Percentiles rank a stretch among this genome's conserved stretches.
Conservation (phyloP, 306 rosid species). For the Leucaena leucocephala region DNA sequence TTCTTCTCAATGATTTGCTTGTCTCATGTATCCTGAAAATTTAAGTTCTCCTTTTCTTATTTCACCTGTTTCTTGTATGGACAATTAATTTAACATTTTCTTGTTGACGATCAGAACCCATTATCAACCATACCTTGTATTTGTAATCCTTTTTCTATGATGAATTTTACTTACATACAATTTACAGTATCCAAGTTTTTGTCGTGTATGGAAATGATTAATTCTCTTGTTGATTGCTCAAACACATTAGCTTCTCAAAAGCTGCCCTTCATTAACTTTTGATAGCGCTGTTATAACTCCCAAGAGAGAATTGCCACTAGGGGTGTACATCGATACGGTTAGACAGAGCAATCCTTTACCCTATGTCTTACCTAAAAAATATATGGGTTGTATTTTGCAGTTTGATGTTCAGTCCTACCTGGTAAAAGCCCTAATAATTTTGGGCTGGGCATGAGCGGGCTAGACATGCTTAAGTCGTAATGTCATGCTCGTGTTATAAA, state of each 20-base stretch:
- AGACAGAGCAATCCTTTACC: no score
- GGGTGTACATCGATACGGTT: no score
- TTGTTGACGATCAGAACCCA: background rate
- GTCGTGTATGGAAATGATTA: background rate
- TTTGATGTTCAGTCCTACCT: no score
- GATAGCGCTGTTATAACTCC: background rate
- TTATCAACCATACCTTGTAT: background rate
- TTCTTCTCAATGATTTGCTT: conserved; percentile 10
- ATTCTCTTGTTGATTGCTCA: background rate
- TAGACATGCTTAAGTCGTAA: no score
- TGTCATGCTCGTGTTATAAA: no score
- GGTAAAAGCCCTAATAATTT: no score
- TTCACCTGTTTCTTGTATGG: conserved; percentile 30
- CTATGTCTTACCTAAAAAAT: no score
- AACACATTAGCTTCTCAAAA: background rate
- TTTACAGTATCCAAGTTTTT: background rate
- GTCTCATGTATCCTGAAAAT: conserved; percentile 29
- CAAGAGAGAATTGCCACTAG: background rate
- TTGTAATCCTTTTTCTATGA: background rate
- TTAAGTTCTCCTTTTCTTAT: conserved; percentile 20
- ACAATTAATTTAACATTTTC: conserved; percentile 27
- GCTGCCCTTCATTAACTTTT: background rate
- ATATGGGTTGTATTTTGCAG: no score
- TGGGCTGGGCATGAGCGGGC: no score
- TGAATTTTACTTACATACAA: background rate